Evolutionary conservation across 2,329 filamentous ascomycete species (phyloP).

Genomic region (Emergomyces pasteurianus): DNA sequence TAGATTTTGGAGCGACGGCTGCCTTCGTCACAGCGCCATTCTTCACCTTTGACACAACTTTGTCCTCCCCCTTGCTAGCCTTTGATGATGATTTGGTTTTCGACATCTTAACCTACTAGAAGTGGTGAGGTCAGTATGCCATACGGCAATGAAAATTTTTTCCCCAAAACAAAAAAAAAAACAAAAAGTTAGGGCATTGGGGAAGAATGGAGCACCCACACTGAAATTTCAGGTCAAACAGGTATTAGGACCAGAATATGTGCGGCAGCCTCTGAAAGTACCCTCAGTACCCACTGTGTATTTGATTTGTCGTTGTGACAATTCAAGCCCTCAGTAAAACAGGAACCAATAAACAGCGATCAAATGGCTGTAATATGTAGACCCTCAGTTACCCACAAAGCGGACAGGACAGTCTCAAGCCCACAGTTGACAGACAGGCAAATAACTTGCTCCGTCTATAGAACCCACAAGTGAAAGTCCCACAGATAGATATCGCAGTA

Average conservation of each 20-base stretch:
- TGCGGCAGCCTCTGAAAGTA: conserved; percentile 1
- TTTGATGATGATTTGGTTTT: conserved; percentile 26
- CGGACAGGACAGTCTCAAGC: conserved; percentile 4
- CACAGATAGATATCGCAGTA: conserved; percentile 30
- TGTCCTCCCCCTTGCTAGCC: conserved; percentile 24
- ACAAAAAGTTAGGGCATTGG: background rate
- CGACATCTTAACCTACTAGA: conserved; percentile 28
- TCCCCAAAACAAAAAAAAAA: background rate
- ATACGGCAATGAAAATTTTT: no score
- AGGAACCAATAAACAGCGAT: background rate
- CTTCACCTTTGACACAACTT: conserved; percentile 38
- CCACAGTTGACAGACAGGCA: conserved; percentile 21
- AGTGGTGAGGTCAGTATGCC: no score
- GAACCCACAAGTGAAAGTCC: conserved; percentile 30
- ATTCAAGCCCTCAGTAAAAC: conserved; percentile 5
- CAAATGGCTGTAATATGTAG: background rate
- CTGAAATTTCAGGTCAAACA: background rate
- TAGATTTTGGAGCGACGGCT: conserved; percentile 28
- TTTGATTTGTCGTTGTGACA: background rate
- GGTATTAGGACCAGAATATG: background rate
- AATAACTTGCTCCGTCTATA: conserved; percentile 26
- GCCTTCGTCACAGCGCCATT: conserved; percentile 34
- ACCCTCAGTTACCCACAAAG: conserved; percentile 12
- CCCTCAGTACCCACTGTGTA: conserved; percentile 1
- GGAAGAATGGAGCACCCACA: background rate